Conservation (phyloP, 2,329 filamentous ascomycete species). For the Byssochlamys sp. region DNA sequence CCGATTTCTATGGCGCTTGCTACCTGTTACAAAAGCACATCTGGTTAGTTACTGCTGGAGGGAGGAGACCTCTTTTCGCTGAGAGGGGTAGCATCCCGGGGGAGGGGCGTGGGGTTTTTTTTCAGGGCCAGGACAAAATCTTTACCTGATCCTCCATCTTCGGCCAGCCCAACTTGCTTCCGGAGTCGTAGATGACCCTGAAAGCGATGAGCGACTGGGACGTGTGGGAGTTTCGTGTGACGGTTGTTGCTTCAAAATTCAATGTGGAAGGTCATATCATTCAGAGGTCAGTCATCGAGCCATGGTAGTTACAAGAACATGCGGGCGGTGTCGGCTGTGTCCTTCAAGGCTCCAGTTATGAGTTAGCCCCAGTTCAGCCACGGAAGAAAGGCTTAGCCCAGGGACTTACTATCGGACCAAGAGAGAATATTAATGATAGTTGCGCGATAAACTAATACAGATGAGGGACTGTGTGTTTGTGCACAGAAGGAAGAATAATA, state of each 20-base stretch:
- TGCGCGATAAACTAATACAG: not conserved
- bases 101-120: constrained; percentile 7
- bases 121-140: constrained; percentile 5
- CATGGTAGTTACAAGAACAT: constrained; percentile 3
- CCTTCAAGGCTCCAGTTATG: constrained; percentile 1
- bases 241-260: constrained; percentile 10
- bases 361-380: constrained; percentile 8
- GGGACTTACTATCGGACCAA: not conserved
- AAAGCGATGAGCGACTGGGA: constrained; percentile 13
- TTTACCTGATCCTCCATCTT: constrained; percentile 39
- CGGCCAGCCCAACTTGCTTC: constrained; percentile 29
- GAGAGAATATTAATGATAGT: not conserved
- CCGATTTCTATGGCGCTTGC: constrained; percentile 93
- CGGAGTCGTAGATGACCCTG: constrained; percentile 14
- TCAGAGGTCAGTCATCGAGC: constrained; percentile 7
- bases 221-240: constrained; percentile 3
- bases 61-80: not conserved
- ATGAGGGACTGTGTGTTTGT: constrained; percentile 13
- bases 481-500: not conserved
- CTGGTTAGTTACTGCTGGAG: constrained; percentile 7
- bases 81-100: constrained; percentile 13
- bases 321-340: constrained; percentile 1
- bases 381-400: constrained; percentile 4
- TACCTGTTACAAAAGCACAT: constrained; percentile 48
- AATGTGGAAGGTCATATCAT: constrained; percentile 17